Percentiles rank a stretch among this genome's conserved stretches.
These are phyloP conservation scores for Aspergillaceae sp. DNA, from an alignment of 2,329 filamentous ascomycete species.

Conservation along the genomic window DNA sequence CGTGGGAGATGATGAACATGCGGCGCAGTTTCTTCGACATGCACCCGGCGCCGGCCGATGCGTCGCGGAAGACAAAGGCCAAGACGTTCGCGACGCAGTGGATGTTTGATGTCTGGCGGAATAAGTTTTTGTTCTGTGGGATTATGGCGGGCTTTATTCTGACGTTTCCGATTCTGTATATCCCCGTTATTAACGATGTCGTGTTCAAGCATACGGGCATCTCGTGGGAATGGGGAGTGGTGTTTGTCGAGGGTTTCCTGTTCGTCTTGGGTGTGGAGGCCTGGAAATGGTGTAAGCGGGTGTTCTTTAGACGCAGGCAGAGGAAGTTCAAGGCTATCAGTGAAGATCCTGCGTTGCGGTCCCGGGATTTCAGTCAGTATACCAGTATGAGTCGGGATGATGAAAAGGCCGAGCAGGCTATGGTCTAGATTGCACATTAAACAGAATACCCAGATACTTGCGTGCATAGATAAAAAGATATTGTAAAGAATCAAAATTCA, in stretches of 20 bases:
- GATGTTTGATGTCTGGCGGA: constrained; percentile 44
- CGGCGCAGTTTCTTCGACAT: constrained; percentile 67
- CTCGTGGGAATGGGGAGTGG: constrained; percentile 61
- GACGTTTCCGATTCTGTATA: constrained; percentile 56
- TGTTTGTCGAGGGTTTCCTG: constrained; percentile 51
- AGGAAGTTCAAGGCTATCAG: background rate
- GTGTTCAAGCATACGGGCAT: constrained; percentile 61
- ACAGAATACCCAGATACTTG: too few species aligned
- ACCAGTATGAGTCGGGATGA: constrained; percentile 27
- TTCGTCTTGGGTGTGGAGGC: constrained; percentile 58
- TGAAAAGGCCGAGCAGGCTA: constrained; percentile 18
- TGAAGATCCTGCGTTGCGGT: constrained; percentile 1
- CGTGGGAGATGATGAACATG: constrained; percentile 69
- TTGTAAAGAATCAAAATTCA: too few species aligned
- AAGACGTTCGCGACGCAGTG: too few species aligned
- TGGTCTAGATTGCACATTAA: constrained; percentile 13
- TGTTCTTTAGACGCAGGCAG: constrained; percentile 38
- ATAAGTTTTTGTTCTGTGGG: constrained; percentile 63
- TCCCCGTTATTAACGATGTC: constrained; percentile 56
- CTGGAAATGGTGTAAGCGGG: constrained; percentile 61
- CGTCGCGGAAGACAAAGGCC: too few species aligned
- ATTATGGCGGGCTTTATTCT: constrained; percentile 50
- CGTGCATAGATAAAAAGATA: too few species aligned
- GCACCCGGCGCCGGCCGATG: constrained; percentile 46
- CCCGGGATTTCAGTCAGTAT: constrained; percentile 24